Conservation (phyloP, 192 early-diverging fungal genomes). For the Haplosporangium gracile region DNA sequence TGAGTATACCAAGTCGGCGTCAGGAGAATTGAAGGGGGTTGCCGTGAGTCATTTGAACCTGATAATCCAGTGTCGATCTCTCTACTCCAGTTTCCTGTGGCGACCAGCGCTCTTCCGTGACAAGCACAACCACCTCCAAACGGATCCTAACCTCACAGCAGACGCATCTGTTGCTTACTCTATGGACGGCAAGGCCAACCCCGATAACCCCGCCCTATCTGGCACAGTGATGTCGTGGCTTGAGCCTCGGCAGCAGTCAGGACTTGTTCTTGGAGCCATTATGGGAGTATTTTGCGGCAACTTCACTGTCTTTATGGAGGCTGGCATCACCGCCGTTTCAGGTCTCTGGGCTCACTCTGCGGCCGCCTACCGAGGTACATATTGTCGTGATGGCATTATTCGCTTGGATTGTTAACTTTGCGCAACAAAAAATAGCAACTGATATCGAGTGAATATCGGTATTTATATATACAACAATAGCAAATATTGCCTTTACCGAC, state of each 20-base stretch:
- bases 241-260: slow-evolving; percentile 84
- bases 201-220: background rate
- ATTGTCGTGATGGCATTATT: background rate
- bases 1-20: slow-evolving; percentile 82
- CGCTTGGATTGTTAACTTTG: background rate
- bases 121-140: slow-evolving; percentile 29
- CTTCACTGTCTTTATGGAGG: slow-evolving; percentile 72
- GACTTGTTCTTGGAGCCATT: slow-evolving; percentile 74
- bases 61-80: slow-evolving; percentile 70
- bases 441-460: no score
- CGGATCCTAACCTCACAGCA: slow-evolving; percentile 24
- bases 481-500: slow-evolving; percentile 76
- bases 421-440: background rate
- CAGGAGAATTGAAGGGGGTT: slow-evolving; percentile 85
- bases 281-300: slow-evolving; percentile 75
- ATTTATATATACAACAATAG: slow-evolving; percentile 26
- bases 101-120: slow-evolving; percentile 38
- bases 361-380: slow-evolving; percentile 72
- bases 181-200: slow-evolving; percentile 17
- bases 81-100: slow-evolving; percentile 32
- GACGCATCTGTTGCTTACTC: slow-evolving; percentile 12
- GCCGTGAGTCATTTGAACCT: slow-evolving; percentile 77
- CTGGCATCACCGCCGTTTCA: slow-evolving; percentile 67
- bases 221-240: slow-evolving; percentile 74
- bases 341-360: slow-evolving; percentile 77